A percentile compares a stretch with the other conserved stretches of the same genome.
Conservation (phyloP, 352 stramenopile species). For the Globisporangium spinosum region DNA sequence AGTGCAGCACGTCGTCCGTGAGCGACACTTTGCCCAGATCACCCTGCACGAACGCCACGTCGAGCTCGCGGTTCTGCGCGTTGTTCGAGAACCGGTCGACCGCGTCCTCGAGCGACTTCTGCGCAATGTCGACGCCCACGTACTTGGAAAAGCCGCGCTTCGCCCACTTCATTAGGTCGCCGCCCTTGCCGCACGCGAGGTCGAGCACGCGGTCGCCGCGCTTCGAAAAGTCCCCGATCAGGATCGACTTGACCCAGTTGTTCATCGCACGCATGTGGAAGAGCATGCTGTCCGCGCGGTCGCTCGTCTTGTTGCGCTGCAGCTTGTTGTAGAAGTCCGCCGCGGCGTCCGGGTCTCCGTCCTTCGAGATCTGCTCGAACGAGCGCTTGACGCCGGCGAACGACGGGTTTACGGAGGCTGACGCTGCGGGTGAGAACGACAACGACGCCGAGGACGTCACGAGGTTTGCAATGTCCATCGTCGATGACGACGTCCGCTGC, state of each 20-base stretch:
- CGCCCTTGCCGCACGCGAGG: constrained; percentile 97
- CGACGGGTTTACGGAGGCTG: not conserved
- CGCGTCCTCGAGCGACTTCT: constrained; percentile 94
- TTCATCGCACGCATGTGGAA: constrained; percentile 98
- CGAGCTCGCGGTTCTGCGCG: constrained; percentile 61
- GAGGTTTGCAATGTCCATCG: constrained; percentile 63
- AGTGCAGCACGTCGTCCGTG: constrained; percentile 57
- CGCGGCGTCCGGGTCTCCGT: constrained; percentile 55
- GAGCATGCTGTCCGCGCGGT: constrained; percentile 87
- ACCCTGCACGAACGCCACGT: constrained; percentile 77
- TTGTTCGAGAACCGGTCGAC: constrained; percentile 81
- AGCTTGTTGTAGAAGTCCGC: constrained; percentile 87
- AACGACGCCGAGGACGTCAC: constrained; percentile 30
- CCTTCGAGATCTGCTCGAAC: constrained; percentile 54
- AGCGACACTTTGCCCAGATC: constrained; percentile 73
- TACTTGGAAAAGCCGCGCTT: constrained; percentile 91
- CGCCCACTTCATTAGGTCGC: constrained; percentile 97
- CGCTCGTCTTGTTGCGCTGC: constrained; percentile 61
- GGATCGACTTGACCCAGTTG: constrained; percentile 97
- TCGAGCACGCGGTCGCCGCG: constrained; percentile 92
- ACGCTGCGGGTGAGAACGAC: not conserved
- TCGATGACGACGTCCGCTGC: constrained; percentile 9
- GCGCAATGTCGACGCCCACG: constrained; percentile 97
- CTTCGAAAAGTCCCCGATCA: constrained; percentile 90
- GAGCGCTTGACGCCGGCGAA: constrained; percentile 35